Conservation (phyloP, 208 protist genomes). For the Porcisia hertigi region DNA sequence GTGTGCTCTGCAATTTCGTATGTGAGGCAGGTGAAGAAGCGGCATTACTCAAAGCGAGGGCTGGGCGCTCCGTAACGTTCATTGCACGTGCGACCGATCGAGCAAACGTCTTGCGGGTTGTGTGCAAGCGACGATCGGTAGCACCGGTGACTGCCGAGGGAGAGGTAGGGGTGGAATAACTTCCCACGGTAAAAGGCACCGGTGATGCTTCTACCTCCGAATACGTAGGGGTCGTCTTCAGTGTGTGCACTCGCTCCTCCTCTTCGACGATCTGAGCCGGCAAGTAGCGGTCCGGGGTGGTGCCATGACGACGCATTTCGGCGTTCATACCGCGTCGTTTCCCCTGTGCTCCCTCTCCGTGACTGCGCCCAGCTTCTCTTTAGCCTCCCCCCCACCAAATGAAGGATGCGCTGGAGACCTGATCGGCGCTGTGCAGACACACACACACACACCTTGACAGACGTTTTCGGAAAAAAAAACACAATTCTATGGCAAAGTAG, state of each 20-base stretch:
- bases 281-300: background rate
- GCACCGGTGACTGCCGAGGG: background rate
- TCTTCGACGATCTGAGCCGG: background rate
- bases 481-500: background rate
- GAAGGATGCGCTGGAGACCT: no score
- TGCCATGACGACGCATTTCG: conserved; percentile 1
- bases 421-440: no score
- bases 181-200: background rate
- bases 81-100: conserved; percentile 1
- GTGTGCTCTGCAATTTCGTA: background rate
- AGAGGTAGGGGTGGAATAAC: background rate
- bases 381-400: no score
- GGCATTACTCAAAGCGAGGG: background rate
- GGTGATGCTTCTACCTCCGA: conserved; percentile 6
- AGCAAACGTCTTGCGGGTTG: conserved; percentile 12
- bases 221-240: conserved; percentile 5
- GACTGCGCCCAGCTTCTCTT: no score
- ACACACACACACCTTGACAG: no score
- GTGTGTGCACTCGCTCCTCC: background rate
- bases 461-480: no score
- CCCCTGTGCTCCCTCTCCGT: background rate
- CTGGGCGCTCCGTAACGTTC: background rate
- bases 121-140: background rate
- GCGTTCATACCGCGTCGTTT: no score
- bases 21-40: background rate